These are phyloP conservation scores for Pythium utonaiense DNA, from an alignment of 352 stramenopile species.

Conservation along the genomic window DNA sequence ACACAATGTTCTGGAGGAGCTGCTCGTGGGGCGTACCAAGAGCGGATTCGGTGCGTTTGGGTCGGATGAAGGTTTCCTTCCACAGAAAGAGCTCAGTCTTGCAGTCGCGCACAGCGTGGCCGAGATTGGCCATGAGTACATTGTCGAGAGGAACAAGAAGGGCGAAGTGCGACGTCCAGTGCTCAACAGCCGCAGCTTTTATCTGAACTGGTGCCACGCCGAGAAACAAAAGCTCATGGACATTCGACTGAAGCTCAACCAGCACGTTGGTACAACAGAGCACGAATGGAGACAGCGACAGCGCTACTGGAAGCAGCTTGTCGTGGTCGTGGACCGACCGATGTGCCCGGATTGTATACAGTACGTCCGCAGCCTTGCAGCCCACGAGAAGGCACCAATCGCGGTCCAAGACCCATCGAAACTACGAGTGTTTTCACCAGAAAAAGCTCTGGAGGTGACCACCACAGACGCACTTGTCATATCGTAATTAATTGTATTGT, in stretches of 20 bases:
- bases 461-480: background rate
- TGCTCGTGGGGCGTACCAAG: slow-evolving; percentile 38
- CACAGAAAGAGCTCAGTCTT: slow-evolving; percentile 63
- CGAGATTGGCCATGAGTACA: slow-evolving; percentile 63
- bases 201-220: slow-evolving; percentile 84
- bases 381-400: slow-evolving; percentile 36
- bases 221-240: slow-evolving; percentile 86
- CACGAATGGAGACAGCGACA: background rate
- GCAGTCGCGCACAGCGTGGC: slow-evolving; percentile 48
- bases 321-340: slow-evolving; percentile 57
- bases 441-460: slow-evolving; percentile 2
- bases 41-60: slow-evolving; percentile 77
- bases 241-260: slow-evolving; percentile 54
- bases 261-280: background rate
- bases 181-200: slow-evolving; percentile 83
- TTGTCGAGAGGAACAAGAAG: slow-evolving; percentile 54
- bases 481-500: slow-evolving; percentile 9
- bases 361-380: slow-evolving; percentile 48
- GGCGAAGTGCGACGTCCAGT: slow-evolving; percentile 35
- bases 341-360: slow-evolving; percentile 80
- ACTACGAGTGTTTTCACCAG: slow-evolving; percentile 42
- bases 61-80: slow-evolving; percentile 52
- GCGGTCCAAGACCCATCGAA: slow-evolving; percentile 44
- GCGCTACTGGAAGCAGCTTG: slow-evolving; percentile 44
- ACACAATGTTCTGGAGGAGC: background rate